Percentiles rank a stretch among this genome's conserved stretches.
Conservation (phyloP, 805 yeast species). For the Wickerhamiella occidentalis region DNA sequence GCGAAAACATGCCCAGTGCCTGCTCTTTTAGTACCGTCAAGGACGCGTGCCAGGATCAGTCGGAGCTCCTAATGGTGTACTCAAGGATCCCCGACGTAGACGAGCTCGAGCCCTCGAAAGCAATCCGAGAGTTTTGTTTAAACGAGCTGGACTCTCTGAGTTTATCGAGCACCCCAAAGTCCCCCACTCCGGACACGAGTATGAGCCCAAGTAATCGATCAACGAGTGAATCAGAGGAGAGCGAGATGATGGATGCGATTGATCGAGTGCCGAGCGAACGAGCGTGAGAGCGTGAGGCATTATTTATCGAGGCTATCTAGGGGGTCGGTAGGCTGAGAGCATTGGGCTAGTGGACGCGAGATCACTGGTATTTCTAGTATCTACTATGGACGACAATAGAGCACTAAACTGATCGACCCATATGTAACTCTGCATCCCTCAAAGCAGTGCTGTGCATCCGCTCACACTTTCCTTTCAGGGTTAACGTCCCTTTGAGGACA, state of each 20-base stretch:
- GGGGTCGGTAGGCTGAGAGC: too few species aligned
- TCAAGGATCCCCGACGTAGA: neutral
- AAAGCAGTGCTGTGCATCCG: too few species aligned
- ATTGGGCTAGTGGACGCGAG: too few species aligned
- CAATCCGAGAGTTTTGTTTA: slow-evolving; percentile 1
- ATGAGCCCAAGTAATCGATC: neutral
- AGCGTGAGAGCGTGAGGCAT: too few species aligned
- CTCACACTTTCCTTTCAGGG: too few species aligned
- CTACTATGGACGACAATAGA: too few species aligned
- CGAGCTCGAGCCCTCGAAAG: slow-evolving; percentile 1
- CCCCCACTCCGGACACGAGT: neutral
- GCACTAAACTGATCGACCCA: too few species aligned
- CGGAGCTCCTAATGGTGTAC: neutral
- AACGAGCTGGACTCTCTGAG: neutral
- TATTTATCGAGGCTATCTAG: too few species aligned
- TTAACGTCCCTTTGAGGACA: too few species aligned
- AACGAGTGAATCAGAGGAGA: neutral
- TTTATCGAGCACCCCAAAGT: neutral
- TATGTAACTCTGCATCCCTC: too few species aligned
- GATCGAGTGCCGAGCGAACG: neutral
- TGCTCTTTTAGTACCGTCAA: slow-evolving; percentile 3
- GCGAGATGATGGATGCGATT: neutral
- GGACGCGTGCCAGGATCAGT: slow-evolving; percentile 5
- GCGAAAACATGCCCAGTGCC: neutral
- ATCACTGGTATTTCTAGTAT: too few species aligned